Base-by-base conservation (phyloP, 2,329 filamentous ascomycete species). In the Cytospora mali region DNA sequence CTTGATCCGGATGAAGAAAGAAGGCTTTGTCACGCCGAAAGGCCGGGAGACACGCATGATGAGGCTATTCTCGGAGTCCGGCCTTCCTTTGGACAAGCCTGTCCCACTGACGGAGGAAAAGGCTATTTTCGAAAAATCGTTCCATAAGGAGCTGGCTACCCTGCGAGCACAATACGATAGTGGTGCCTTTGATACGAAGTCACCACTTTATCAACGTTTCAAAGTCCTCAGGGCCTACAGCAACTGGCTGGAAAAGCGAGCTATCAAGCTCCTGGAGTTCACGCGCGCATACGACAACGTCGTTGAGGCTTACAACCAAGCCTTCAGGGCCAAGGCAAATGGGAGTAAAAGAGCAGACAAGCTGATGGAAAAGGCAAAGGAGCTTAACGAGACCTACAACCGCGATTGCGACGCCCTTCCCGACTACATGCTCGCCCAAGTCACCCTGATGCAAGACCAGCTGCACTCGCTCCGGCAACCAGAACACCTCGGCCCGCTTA, bases 391-490 rank as follows among this genome's bases (percentile, higher is more conserved):
- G 18, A 61, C 64, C 0, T 66, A 63, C 35, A 66, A 66, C 33
- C 62, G 76, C 46, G 71, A 75, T 60, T 73, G 72, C 62, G 74
- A 72, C 68, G 62, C 68, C 11, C 67, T 69, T 28, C 71, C 71
- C 33, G 75, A 79, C 60, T 80, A 79, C 68, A 62, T 70, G 25
- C 71, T 75, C 31, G 69, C 75, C 54, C 48, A 50, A 23, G 16
- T 53, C 35, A n/a, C 23, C 21, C 35, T 57, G 52, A 18, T 62
- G 27, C 76, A 79, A 31, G 87, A 90, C 68, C 85, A 87, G 69
- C 72, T 80, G 51, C 82, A 84, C 66, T 67, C 82, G 18, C 79
- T 82, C 69, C 72, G 76, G 55, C 77, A 81, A 73, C 68, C 79
- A 0, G 78, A 81, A 1, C 77, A 81, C 72, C 67, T 79, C 0